phyloP scores from a whole-genome alignment of 495 filamentous ascomycete species.

The Talaromyces trachyspermus region DNA sequence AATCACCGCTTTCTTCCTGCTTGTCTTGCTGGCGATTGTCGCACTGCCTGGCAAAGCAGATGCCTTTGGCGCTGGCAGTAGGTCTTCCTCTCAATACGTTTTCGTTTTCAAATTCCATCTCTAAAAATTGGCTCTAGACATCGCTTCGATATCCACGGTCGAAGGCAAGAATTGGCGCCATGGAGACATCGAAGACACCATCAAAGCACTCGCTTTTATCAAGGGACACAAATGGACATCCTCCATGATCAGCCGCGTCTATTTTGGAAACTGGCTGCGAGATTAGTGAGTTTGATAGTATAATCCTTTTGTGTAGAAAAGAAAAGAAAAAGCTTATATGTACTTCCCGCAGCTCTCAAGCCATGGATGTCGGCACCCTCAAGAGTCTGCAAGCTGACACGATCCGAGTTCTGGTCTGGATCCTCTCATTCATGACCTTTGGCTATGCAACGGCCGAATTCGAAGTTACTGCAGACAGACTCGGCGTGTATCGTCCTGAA shows the following conservation, averaged over 20 bases:
- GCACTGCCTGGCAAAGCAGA: slow-evolving; percentile 38
- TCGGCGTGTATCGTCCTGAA: slow-evolving; percentile 90
- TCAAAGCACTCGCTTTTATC: slow-evolving; percentile 82
- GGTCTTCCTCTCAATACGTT: slow-evolving; percentile 6
- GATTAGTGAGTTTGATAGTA: slow-evolving; percentile 30
- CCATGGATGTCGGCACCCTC: slow-evolving; percentile 84
- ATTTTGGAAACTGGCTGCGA: slow-evolving; percentile 66
- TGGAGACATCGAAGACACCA: slow-evolving; percentile 93
- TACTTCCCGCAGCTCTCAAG: slow-evolving; percentile 57
- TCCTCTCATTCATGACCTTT: slow-evolving; percentile 85
- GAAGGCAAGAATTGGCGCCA: slow-evolving; percentile 96
- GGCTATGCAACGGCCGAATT: slow-evolving; percentile 97
- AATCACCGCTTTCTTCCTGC: slow-evolving; percentile 39
- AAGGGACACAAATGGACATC: slow-evolving; percentile 92
- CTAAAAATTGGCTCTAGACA: slow-evolving; percentile 40
- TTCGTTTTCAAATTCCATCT: neutral
- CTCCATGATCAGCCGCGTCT: slow-evolving; percentile 80
- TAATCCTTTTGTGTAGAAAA: neutral
- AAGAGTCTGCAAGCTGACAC: slow-evolving; percentile 85
- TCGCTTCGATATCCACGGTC: slow-evolving; percentile 85
- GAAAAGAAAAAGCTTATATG: neutral
- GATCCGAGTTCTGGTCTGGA: slow-evolving; percentile 85
- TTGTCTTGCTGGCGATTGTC: slow-evolving; percentile 54
- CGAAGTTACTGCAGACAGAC: slow-evolving; percentile 84
- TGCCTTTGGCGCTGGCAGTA: slow-evolving; percentile 88